Evolutionary conservation across 495 filamentous ascomycete species (phyloP), one percentile per base, ranked within the genome.

Genomic region (Hypoxylon trugodes): DNA sequence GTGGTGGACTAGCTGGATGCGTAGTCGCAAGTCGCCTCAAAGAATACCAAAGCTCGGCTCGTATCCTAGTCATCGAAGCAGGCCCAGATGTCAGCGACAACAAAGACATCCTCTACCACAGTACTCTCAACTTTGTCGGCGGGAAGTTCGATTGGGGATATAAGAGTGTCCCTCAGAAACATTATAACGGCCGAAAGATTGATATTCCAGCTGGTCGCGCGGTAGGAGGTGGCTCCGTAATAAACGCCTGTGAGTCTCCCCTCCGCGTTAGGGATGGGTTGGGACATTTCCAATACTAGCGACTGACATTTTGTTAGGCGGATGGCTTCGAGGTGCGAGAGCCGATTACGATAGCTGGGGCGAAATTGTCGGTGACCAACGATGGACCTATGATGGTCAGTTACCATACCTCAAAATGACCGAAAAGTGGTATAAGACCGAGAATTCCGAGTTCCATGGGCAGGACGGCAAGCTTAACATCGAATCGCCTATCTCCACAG

Each of bases 391-490:
- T 37, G 37, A 65, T 30, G 65, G 63, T 0, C 56, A 76, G 2
- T 65, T 79, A 10, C 72, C 71, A 0, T 77, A 75, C 48, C 73
- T 81, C 28, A 59, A 62, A 21, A 61, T 45, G 59, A 59, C 69
- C 0, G 76, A 76, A 62, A 71, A 45, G 12, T 66, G 60, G 38
- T 69, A 69, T 22, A 69, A 66, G 18, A 22, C 57, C 18, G 48
- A 64, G 1, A 43, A 41, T 26, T 18, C 55, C 0, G 33, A 52
- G 4, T 70, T 79, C 51, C 86, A 89, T 70, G 85, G 85, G 2
- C 64, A 54, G 1, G 54, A 69, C 16, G 85, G 85, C 1, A 65
- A 50, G 4, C 46, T 87, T n/a, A 68, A 78, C 22, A 69, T 86
- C 15, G 76, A 78, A 2, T 84, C 76, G 65, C 75, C 81, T 1